Conservation (phyloP, 2,329 filamentous ascomycete species). For the Dothistroma septosporum region DNA sequence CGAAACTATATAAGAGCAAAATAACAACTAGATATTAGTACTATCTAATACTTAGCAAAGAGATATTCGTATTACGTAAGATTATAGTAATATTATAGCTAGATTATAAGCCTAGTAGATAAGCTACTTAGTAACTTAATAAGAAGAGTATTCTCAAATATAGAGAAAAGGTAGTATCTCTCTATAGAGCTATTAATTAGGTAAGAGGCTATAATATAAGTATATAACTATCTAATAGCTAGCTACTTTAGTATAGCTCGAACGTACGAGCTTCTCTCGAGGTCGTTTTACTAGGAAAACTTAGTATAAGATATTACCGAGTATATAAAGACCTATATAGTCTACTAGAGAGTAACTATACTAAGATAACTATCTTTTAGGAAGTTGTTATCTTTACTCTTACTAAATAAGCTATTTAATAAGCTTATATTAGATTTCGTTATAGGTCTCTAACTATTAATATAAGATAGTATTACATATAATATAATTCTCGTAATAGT, state of each 20-base stretch:
- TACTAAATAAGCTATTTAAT: conserved; percentile 1
- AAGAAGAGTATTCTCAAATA: neutral
- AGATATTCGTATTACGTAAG: neutral
- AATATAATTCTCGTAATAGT: conserved; percentile 25
- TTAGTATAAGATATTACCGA: neutral
- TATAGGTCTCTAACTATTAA: conserved; percentile 4
- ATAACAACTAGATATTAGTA: conserved; percentile 2
- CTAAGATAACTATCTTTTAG: neutral
- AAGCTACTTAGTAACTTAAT: neutral
- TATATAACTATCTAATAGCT: conserved; percentile 5
- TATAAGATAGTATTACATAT: conserved; percentile 5
- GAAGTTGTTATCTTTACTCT: neutral
- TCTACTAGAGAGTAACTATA: neutral
- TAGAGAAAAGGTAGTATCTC: conserved; percentile 1
- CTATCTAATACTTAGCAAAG: neutral
- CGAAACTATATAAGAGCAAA: conserved; percentile 3
- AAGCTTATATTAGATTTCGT: conserved; percentile 12
- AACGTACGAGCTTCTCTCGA: neutral
- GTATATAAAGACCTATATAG: too few species aligned
- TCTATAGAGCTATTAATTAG: neutral
- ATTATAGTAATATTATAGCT: neutral
- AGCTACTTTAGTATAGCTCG: conserved; percentile 6
- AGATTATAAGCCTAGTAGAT: neutral
- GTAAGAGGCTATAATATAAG: neutral
- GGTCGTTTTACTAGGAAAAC: conserved; percentile 6